These are phyloP conservation scores for Lonicera japonica DNA, from an alignment of 129 eudicot genomes.

Conservation along the genomic window DNA sequence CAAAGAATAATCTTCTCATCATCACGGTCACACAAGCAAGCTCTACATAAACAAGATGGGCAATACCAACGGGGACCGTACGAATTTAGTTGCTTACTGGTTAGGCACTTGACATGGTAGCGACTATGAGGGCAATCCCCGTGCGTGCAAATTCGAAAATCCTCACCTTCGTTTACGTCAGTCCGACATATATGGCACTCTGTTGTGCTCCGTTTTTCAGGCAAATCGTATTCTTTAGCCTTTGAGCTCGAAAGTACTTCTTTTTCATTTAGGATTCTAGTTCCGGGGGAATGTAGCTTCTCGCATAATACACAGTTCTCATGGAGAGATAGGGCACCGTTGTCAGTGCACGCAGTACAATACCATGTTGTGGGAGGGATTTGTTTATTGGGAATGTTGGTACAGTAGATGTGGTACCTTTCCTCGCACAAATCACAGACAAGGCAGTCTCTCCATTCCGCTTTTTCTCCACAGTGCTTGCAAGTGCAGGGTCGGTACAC, in stretches of 20 bases:
- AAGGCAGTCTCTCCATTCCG: conserved; percentile 46
- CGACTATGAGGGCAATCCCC: conserved; percentile 49
- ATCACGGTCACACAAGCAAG: conserved; percentile 65
- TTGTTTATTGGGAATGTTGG: conserved; percentile 40
- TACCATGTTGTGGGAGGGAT: conserved; percentile 71
- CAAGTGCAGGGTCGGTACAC: conserved; percentile 29
- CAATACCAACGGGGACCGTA: conserved; percentile 76
- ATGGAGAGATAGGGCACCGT: conserved; percentile 51
- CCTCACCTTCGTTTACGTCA: conserved; percentile 31
- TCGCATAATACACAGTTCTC: conserved; percentile 67
- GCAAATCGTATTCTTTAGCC: conserved; percentile 34
- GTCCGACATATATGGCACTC: conserved; percentile 50
- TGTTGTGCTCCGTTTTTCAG: conserved; percentile 19
- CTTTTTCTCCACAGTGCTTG: conserved; percentile 44
- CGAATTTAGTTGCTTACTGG: conserved; percentile 42
- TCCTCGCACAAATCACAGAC: conserved; percentile 89
- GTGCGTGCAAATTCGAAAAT: conserved; percentile 55
- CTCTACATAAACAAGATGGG: conserved; percentile 85
- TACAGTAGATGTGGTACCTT: conserved; percentile 64
- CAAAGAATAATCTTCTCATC: conserved; percentile 79
- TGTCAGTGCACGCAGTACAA: conserved; percentile 56
- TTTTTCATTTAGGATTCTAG: conserved; percentile 6
- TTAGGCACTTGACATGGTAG: conserved; percentile 64
- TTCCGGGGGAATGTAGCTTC: conserved; percentile 28
- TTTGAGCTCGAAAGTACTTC: conserved; percentile 23